Evolutionary conservation across 108 stramenopile genomes (phyloP).

Genomic region (Cyclostephanos tholiformis): DNA sequence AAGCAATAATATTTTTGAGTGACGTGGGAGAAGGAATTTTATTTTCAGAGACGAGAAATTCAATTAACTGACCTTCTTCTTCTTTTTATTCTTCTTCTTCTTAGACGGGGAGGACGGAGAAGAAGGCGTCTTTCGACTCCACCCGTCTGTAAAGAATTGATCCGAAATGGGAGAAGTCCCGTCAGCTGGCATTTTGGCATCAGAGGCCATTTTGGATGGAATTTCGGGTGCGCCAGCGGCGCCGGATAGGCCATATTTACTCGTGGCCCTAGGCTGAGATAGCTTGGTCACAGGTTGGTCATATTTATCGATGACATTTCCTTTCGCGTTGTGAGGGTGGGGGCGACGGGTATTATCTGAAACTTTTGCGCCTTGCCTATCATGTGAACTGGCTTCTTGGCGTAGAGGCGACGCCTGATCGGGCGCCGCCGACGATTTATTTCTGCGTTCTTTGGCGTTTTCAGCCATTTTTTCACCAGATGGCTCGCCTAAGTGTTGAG

Average conservation of each 20-base stretch:
- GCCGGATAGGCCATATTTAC: not conserved
- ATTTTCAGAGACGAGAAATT: not conserved
- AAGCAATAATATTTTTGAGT: not conserved
- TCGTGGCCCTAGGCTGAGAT: not conserved
- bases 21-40: not conserved
- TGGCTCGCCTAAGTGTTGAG: not conserved
- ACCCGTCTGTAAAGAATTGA: not conserved
- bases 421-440: slow-evolving; percentile 2
- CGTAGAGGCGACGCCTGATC: slow-evolving; percentile 2
- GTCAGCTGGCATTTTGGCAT: not conserved
- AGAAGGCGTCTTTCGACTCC: not conserved
- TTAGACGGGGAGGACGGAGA: slow-evolving; percentile 15
- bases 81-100: slow-evolving; percentile 41
- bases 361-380: not conserved
- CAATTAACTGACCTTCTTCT: slow-evolving; percentile 34
- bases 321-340: not conserved
- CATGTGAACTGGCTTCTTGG: slow-evolving; percentile 12
- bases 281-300: slow-evolving; percentile 2
- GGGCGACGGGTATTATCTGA: not conserved
- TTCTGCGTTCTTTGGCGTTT: not conserved
- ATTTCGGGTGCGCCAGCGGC: slow-evolving; percentile 1
- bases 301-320: not conserved
- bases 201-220: not conserved
- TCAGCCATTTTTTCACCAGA: not conserved
- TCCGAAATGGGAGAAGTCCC: not conserved